A percentile compares a stretch with the other conserved stretches of the same genome.
These are phyloP conservation scores for Fusarium graminum DNA, from an alignment of 2,329 filamentous ascomycete species.

Conservation along the genomic window DNA sequence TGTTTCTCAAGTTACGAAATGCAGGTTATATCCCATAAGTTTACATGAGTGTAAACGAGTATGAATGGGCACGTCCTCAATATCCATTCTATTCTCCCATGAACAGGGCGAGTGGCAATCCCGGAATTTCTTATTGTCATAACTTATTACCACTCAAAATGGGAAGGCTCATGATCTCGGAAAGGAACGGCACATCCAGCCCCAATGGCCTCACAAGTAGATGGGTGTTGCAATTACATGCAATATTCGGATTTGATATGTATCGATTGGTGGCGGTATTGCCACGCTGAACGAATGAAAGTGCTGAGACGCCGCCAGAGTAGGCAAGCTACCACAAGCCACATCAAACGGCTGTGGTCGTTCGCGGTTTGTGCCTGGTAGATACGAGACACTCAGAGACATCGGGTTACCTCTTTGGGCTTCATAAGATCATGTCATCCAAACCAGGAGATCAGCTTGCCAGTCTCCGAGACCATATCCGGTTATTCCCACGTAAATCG, in stretches of 20 bases:
- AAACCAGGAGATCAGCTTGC: conserved; percentile 8
- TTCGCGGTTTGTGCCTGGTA: conserved; percentile 18
- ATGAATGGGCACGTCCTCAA: no score
- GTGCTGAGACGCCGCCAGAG: neutral
- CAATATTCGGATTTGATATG: conserved; percentile 19
- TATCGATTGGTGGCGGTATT: conserved; percentile 36
- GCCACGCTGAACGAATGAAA: conserved; percentile 25
- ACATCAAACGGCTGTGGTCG: conserved; percentile 10
- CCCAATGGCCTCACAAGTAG: neutral
- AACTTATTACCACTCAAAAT: neutral
- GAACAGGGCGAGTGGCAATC: no score
- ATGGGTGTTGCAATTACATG: neutral
- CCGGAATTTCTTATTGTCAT: no score
- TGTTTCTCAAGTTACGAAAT: no score
- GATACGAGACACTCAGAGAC: conserved; percentile 15
- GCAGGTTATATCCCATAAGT: no score
- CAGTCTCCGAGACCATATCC: conserved; percentile 13
- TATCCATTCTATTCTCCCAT: no score
- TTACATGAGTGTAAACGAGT: no score
- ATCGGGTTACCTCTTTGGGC: conserved; percentile 34
- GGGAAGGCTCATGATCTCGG: neutral
- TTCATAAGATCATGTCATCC: conserved; percentile 15
- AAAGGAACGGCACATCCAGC: neutral
- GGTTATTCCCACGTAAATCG: conserved; percentile 20
- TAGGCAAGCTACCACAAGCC: conserved; percentile 15